These are phyloP conservation scores for Ricinus communis DNA, from an alignment of 345 rosid species.

Conservation along the genomic window DNA sequence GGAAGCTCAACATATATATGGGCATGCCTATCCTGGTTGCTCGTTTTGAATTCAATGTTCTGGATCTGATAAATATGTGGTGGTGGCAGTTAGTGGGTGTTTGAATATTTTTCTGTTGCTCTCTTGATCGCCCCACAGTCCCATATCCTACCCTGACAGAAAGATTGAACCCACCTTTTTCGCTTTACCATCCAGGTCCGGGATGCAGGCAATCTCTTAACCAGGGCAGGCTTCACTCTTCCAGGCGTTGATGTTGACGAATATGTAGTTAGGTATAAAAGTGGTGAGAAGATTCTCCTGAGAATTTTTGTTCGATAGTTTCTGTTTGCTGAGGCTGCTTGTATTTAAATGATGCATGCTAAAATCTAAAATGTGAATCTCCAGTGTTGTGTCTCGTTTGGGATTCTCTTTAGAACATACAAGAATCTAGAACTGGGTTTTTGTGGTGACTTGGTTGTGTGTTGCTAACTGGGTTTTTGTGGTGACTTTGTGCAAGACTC, in stretches of 20 bases:
- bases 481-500: too few species aligned
- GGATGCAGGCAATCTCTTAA: constrained; percentile 95
- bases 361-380: neutral
- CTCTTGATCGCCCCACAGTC: neutral
- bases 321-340: neutral
- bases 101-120: neutral
- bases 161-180: neutral
- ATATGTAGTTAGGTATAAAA: constrained; percentile 78
- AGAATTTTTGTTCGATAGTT: neutral
- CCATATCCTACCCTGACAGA: neutral
- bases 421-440: neutral
- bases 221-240: constrained; percentile 92
- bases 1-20: neutral
- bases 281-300: constrained; percentile 46
- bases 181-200: constrained; percentile 52
- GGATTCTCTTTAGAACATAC: too few species aligned
- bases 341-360: neutral
- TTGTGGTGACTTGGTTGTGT: too few species aligned
- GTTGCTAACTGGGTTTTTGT: too few species aligned
- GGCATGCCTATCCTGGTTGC: neutral
- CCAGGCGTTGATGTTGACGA: constrained; percentile 95
- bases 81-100: too few species aligned
- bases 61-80: neutral
- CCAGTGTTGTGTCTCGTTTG: neutral
- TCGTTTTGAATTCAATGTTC: neutral